phyloP scores from a whole-genome alignment of 2,329 filamentous ascomycete species.

The Graphium sp. region DNA sequence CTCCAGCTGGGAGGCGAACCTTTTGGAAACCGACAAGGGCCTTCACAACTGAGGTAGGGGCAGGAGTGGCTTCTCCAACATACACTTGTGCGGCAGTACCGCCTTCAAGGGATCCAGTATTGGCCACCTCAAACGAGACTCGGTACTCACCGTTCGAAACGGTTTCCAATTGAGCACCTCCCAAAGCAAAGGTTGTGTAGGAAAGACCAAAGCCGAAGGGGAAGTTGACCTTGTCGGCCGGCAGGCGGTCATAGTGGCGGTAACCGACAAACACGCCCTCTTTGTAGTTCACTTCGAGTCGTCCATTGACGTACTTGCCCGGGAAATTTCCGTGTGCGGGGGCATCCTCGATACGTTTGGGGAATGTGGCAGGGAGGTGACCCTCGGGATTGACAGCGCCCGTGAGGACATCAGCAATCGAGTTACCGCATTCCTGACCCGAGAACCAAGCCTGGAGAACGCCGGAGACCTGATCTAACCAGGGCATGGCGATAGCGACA shows the following conservation, averaged over 20 bases:
- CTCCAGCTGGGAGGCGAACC: conserved; percentile 9
- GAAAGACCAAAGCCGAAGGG: conserved; percentile 51
- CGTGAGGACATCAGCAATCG: conserved; percentile 47
- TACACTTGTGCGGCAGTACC: conserved; percentile 41
- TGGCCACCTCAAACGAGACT: conserved; percentile 35
- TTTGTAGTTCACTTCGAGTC: conserved; percentile 43
- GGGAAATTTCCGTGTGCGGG: conserved; percentile 45
- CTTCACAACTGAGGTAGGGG: no score
- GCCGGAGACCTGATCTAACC: conserved; percentile 33
- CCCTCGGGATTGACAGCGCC: conserved; percentile 46
- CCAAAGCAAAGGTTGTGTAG: conserved; percentile 43
- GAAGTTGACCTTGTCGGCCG: conserved; percentile 35
- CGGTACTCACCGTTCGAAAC: conserved; percentile 20
- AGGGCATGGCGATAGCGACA: conserved; percentile 40
- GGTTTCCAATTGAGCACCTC: conserved; percentile 22
- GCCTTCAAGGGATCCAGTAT: conserved; percentile 35
- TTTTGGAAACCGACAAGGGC: conserved; percentile 14
- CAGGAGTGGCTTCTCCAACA: conserved; percentile 12
- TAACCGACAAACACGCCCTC: conserved; percentile 55
- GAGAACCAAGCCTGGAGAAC: conserved; percentile 52
- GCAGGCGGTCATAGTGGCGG: conserved; percentile 44
- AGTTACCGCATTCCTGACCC: conserved; percentile 51
- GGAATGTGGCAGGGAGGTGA: conserved; percentile 47
- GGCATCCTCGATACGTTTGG: conserved; percentile 38
- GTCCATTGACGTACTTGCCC: conserved; percentile 22